These are phyloP conservation scores for Rhodosporidiobolus odoratus DNA, from an alignment of 768 basidiomycete genomes.

Conservation along the genomic window DNA sequence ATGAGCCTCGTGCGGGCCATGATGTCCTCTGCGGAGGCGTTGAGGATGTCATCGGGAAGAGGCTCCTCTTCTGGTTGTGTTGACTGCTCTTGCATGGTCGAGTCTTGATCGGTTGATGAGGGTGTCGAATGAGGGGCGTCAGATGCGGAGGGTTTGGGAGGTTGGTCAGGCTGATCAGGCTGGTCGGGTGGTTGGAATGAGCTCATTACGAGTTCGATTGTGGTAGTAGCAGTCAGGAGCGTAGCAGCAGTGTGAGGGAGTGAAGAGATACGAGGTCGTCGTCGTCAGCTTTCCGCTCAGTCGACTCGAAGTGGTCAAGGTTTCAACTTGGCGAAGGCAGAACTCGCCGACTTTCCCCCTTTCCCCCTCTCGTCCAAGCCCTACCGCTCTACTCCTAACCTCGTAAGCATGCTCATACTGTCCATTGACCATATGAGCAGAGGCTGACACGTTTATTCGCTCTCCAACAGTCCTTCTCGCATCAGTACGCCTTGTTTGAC, in stretches of 20 bases:
- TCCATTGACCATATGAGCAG: background rate
- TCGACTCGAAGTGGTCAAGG: no score
- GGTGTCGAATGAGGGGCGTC: background rate
- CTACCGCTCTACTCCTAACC: background rate
- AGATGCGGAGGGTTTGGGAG: background rate
- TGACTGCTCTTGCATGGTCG: conserved; percentile 8
- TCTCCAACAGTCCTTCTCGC: background rate
- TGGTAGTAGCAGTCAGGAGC: background rate
- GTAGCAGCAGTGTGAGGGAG: background rate
- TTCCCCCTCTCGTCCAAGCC: no score
- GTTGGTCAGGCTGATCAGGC: background rate
- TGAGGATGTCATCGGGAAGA: conserved; percentile 79
- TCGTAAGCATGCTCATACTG: accelerated
- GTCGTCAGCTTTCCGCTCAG: background rate
- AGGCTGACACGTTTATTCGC: background rate
- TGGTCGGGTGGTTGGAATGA: background rate
- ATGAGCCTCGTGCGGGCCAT: conserved; percentile 82
- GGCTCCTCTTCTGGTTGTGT: conserved; percentile 60
- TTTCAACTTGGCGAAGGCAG: no score
- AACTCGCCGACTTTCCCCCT: no score
- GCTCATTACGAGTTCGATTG: background rate
- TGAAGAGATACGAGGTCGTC: background rate
- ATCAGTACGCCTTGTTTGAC: background rate
- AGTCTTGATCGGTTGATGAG: background rate
- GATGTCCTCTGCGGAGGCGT: conserved; percentile 76